A percentile compares a stretch with the other conserved stretches of the same genome.
phyloP scores from a whole-genome alignment of 2,329 filamentous ascomycete species.

The Calonectria ilicicola region DNA sequence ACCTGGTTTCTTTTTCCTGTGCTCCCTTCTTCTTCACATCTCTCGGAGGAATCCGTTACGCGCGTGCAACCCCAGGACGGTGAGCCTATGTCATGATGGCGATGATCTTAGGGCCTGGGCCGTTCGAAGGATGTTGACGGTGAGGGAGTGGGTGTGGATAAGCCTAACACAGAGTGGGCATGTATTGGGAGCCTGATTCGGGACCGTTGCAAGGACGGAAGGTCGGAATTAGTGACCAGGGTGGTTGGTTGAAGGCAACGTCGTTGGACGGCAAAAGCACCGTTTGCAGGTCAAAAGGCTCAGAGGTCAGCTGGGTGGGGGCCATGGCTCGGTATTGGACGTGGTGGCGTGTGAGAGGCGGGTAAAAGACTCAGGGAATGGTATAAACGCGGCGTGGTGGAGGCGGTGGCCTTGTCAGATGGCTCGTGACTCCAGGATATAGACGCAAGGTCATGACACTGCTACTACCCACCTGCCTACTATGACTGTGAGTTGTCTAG shows the following conservation, averaged over 20 bases:
- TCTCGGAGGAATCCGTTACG: constrained; percentile 25
- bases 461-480: background rate
- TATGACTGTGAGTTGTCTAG: background rate
- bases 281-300: background rate
- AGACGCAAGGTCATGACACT: background rate
- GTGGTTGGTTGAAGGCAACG: background rate
- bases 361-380: background rate
- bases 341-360: constrained; percentile 3
- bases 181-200: constrained; percentile 9
- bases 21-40: background rate
- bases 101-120: constrained; percentile 44
- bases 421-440: background rate
- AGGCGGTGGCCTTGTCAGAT: background rate
- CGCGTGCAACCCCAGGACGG: constrained; percentile 36
- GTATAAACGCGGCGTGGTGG: constrained; percentile 1
- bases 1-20: background rate
- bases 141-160: constrained; percentile 35
- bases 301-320: background rate
- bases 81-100: constrained; percentile 37
- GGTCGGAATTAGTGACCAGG: constrained; percentile 4
- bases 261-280: constrained; percentile 3
- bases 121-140: constrained; percentile 37
- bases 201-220: constrained; percentile 34
- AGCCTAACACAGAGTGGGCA: background rate
- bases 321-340: background rate